A percentile compares a stretch with the other conserved stretches of the same genome.
Evolutionary conservation across 73 alveolate genomes (phyloP).

Genomic region (Paramecium sonneborni): DNA sequence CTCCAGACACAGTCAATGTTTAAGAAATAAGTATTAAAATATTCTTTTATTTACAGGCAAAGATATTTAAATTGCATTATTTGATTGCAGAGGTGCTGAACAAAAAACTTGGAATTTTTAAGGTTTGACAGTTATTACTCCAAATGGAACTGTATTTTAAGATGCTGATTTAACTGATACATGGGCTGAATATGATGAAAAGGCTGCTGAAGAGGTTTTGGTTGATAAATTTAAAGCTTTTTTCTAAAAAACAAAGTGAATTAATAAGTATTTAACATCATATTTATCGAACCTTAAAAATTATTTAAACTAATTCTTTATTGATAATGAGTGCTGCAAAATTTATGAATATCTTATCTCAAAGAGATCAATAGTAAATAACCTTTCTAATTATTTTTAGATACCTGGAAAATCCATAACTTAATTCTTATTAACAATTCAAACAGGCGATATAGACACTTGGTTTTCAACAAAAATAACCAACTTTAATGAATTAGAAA

Average conservation of each 20-base stretch:
- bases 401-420: not conserved
- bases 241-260: slow-evolving; percentile 1
- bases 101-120: not conserved
- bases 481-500: not conserved
- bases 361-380: not conserved
- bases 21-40: not conserved
- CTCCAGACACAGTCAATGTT: not conserved
- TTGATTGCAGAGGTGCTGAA: slow-evolving; percentile 42
- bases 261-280: not conserved
- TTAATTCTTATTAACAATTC: not conserved
- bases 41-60: not conserved
- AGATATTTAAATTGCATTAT: not conserved
- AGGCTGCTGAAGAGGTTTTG: not conserved
- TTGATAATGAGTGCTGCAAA: not conserved
- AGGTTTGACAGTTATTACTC: not conserved
- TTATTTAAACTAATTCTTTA: not conserved
- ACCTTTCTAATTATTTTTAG: not conserved
- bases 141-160: not conserved
- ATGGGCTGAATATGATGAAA: slow-evolving; percentile 50
- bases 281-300: not conserved
- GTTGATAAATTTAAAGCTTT: not conserved
- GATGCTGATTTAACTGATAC: slow-evolving; percentile 48
- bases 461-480: not conserved
- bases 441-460: not conserved
- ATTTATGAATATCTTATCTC: not conserved